phyloP scores from a whole-genome alignment of 148 eudicot genomes.

The Camellia lanceoleosa region DNA sequence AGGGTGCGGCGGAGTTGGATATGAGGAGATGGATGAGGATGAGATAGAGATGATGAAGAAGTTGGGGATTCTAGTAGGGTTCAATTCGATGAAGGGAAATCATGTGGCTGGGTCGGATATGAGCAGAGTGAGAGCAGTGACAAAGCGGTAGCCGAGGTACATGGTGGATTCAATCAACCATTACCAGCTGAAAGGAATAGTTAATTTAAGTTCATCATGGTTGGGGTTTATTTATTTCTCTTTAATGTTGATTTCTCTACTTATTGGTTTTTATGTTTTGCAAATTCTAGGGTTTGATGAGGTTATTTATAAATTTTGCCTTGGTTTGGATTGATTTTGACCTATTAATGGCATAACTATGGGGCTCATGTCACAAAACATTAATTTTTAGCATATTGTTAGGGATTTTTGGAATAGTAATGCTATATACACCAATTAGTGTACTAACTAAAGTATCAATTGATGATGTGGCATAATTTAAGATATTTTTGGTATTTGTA shows the following conservation, averaged over 20 bases:
- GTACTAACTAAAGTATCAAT: too few species aligned
- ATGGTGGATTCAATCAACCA: constrained; percentile 95
- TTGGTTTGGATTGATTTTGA: background rate
- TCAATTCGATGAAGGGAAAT: constrained; percentile 89
- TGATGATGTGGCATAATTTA: too few species aligned
- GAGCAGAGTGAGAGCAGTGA: constrained; percentile 76
- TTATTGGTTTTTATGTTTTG: background rate
- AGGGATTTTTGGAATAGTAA: background rate
- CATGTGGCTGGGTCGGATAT: constrained; percentile 79
- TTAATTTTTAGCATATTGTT: background rate
- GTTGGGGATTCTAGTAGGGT: constrained; percentile 82
- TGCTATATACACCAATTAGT: too few species aligned
- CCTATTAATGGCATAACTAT: background rate
- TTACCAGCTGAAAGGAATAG: constrained; percentile 89
- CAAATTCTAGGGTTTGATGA: background rate
- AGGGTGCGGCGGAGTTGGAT: constrained; percentile 6
- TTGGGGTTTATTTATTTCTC: constrained; percentile 19
- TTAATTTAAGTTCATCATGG: constrained; percentile 20
- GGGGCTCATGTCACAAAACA: too few species aligned
- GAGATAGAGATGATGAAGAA: constrained; percentile 96
- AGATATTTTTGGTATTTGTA: too few species aligned
- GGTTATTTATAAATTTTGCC: background rate
- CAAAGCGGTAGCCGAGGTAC: constrained; percentile 83
- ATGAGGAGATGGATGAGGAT: constrained; percentile 42
- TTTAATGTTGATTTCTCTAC: background rate